Conservation (phyloP, 2,329 filamentous ascomycete genomes). For the Botrytis galanthina region DNA sequence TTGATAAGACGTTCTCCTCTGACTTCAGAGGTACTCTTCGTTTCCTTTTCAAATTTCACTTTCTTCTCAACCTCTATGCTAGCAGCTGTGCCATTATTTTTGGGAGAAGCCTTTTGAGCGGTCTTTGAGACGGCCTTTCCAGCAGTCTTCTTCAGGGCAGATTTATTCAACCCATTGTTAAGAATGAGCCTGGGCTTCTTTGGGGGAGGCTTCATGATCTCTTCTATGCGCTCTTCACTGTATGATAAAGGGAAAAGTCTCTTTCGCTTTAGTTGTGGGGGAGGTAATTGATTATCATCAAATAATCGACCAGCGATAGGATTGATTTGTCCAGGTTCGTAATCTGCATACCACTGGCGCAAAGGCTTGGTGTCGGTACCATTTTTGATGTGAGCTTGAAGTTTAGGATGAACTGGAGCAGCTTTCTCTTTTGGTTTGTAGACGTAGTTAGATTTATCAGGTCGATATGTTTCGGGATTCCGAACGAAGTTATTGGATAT, state of each 20-base stretch:
- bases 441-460: neutral
- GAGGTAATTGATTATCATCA: slow-evolving; percentile 2
- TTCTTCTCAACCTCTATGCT: neutral
- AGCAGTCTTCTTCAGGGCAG: neutral
- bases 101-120: neutral
- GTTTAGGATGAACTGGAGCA: slow-evolving; percentile 28
- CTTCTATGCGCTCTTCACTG: neutral
- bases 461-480: slow-evolving; percentile 7
- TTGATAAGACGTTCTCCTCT: slow-evolving; percentile 9
- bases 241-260: slow-evolving; percentile 4
- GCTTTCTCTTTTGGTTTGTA: neutral
- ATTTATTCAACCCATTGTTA: neutral
- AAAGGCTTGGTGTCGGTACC: slow-evolving; percentile 25
- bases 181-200: neutral
- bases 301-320: slow-evolving; percentile 30
- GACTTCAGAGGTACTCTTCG: slow-evolving; percentile 11
- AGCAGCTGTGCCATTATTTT: neutral
- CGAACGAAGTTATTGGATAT: slow-evolving; percentile 2
- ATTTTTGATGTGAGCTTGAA: slow-evolving; percentile 28
- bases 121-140: neutral
- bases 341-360: slow-evolving; percentile 26
- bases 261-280: slow-evolving; percentile 4
- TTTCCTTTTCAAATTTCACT: neutral
- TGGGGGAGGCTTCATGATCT: slow-evolving; percentile 1
- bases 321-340: slow-evolving; percentile 22